Evolutionary conservation across 768 basidiomycete species (phyloP).

Genomic region (Trametopsis cervina): DNA sequence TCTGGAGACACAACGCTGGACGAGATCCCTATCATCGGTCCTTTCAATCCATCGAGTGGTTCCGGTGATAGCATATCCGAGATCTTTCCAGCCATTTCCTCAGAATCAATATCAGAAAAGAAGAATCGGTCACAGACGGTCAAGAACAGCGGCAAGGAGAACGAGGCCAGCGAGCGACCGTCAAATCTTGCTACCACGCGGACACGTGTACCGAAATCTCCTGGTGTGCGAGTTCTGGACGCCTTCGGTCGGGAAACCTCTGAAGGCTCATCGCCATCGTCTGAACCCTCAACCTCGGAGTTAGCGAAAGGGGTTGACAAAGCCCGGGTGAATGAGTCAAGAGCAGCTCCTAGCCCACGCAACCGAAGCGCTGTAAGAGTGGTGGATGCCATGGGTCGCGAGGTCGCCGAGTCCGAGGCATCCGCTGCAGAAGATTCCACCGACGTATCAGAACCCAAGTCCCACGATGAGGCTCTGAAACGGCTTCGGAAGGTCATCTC

Average conservation of each 20-base stretch:
- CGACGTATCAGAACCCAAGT: conserved; percentile 19
- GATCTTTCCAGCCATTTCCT: conserved; percentile 7
- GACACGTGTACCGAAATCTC: conserved; percentile 39
- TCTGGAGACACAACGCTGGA: conserved; percentile 13
- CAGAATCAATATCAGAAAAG: not conserved
- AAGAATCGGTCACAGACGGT: not conserved
- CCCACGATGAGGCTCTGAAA: conserved; percentile 45
- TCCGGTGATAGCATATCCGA: conserved; percentile 11
- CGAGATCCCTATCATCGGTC: conserved; percentile 10
- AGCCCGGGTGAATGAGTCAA: conserved; percentile 7
- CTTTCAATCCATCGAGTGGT: conserved; percentile 1
- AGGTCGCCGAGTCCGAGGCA: conserved; percentile 34
- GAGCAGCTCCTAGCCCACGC: conserved; percentile 18
- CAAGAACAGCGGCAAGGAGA: not conserved
- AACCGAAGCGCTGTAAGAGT: conserved; percentile 45
- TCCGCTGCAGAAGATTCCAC: conserved; percentile 17
- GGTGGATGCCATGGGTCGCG: conserved; percentile 64
- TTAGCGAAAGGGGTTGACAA: conserved; percentile 16
- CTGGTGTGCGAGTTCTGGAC: conserved; percentile 58
- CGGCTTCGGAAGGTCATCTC: conserved; percentile 53
- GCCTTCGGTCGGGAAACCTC: conserved; percentile 51
- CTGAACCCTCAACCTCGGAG: conserved; percentile 1
- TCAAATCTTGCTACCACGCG: conserved; percentile 22
- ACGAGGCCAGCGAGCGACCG: conserved; percentile 13
- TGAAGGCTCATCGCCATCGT: conserved; percentile 4